Evolutionary conservation across 225 moss, liverwort and hornwort species (phyloP).

Genomic region (Straminergon stramineum): DNA sequence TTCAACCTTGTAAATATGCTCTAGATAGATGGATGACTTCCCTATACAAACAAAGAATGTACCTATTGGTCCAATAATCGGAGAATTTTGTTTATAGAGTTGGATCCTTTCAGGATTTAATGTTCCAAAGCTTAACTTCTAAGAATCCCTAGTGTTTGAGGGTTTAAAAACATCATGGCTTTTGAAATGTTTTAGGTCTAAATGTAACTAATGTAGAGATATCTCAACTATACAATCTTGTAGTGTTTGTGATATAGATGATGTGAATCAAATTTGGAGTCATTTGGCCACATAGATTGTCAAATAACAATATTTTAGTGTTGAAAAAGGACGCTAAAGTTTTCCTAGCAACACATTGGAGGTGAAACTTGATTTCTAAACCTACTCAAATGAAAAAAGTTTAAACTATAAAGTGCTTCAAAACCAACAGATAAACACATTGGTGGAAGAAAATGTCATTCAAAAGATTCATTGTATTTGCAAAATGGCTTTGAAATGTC

Average conservation of each 20-base stretch:
- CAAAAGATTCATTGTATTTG: fast-evolving
- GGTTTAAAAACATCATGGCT: not conserved
- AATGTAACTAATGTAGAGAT: not conserved
- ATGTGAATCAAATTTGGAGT: not conserved
- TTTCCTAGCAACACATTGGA: too few species aligned
- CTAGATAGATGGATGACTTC: fast-evolving
- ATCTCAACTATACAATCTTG: not conserved
- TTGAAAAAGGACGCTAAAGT: not conserved
- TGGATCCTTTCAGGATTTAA: fast-evolving
- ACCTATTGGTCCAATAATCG: not conserved
- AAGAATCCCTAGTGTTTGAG: not conserved
- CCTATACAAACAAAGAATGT: not conserved
- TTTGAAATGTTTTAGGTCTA: not conserved
- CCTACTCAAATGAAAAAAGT: not conserved
- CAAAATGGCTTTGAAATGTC: not conserved
- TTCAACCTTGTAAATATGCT: not conserved
- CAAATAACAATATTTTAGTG: not conserved
- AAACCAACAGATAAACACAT: too few species aligned
- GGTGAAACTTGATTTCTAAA: not conserved
- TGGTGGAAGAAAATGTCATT: not conserved
- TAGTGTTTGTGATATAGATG: not conserved
- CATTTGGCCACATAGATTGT: not conserved
- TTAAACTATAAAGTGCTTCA: too few species aligned
- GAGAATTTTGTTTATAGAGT: not conserved
- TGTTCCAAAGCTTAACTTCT: not conserved